Evolutionary conservation across 176 grass and related monocot species (phyloP).

Genomic region (Thinopyrum elongatum): DNA sequence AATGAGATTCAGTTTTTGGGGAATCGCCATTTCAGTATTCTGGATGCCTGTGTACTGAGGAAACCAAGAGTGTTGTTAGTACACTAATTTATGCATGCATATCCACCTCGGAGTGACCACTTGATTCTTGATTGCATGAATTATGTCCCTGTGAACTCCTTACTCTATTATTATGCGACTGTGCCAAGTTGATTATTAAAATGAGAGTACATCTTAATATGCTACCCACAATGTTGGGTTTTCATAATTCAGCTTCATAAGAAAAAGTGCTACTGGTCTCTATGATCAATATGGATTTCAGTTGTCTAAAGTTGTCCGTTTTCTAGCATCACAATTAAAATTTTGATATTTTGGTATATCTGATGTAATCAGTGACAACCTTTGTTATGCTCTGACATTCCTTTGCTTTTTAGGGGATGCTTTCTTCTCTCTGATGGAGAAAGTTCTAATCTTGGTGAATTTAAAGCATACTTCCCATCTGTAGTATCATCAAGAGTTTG

Average conservation of each 20-base stretch:
- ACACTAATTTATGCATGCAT: not conserved
- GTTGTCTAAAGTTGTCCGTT: not conserved
- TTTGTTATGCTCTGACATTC: not conserved
- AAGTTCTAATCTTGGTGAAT: slow-evolving; percentile 10
- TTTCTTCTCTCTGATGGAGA: not conserved
- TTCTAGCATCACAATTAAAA: not conserved
- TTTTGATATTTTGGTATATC: not conserved
- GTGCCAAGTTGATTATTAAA: not conserved
- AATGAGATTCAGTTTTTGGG: not conserved
- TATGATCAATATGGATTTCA: not conserved
- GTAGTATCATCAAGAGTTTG: slow-evolving; percentile 10
- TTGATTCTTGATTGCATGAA: not conserved
- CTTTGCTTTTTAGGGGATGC: slow-evolving; percentile 26
- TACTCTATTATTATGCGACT: not conserved
- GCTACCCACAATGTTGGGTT: not conserved
- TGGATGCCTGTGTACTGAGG: not conserved
- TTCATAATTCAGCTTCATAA: not conserved
- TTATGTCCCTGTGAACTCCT: not conserved
- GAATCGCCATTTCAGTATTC: not conserved
- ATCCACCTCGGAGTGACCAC: not conserved
- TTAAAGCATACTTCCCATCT: slow-evolving; percentile 30
- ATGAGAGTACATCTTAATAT: not conserved
- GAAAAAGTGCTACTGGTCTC: not conserved
- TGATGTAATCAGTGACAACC: not conserved
- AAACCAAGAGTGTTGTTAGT: not conserved